These are phyloP conservation scores for Leccinum boreale DNA, from an alignment of 768 basidiomycete genomes.

Conservation along the genomic window DNA sequence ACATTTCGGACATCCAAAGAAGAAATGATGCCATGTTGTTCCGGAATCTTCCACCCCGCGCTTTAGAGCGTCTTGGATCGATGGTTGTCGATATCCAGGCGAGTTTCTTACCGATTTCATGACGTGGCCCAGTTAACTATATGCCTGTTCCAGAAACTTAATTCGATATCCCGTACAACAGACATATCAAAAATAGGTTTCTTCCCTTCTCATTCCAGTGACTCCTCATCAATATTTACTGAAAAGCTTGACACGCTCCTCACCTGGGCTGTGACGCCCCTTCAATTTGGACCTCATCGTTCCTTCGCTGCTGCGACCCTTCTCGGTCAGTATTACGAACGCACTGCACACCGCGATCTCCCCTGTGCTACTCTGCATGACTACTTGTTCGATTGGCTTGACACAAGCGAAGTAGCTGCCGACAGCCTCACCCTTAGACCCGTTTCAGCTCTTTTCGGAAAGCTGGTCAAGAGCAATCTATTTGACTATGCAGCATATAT, in stretches of 20 bases:
- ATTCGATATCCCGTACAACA: conserved; percentile 67
- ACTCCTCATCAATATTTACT: conserved; percentile 45
- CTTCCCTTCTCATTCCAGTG: conserved; percentile 45
- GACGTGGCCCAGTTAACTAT: background rate
- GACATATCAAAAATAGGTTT: conserved; percentile 56
- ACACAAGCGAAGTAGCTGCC: conserved; percentile 58
- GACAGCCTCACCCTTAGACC: conserved; percentile 52
- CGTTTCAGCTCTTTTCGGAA: conserved; percentile 68
- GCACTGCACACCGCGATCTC: conserved; percentile 61
- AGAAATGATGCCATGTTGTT: conserved; percentile 84
- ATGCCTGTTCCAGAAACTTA: conserved; percentile 53
- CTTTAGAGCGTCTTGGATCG: conserved; percentile 56
- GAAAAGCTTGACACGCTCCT: conserved; percentile 72
- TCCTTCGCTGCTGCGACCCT: conserved; percentile 73
- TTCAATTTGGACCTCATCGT: conserved; percentile 82
- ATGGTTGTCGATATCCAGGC: conserved; percentile 57
- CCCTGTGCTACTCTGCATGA: conserved; percentile 66
- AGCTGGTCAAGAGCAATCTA: conserved; percentile 63
- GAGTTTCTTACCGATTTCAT: background rate
- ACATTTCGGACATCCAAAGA: conserved; percentile 65
- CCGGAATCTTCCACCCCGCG: conserved; percentile 58
- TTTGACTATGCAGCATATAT: conserved; percentile 77
- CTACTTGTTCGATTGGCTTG: conserved; percentile 78
- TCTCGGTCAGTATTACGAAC: conserved; percentile 59
- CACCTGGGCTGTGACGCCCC: conserved; percentile 76